These are phyloP conservation scores for Phytophthora vignae DNA, from an alignment of 352 stramenopile species.

Conservation along the genomic window DNA sequence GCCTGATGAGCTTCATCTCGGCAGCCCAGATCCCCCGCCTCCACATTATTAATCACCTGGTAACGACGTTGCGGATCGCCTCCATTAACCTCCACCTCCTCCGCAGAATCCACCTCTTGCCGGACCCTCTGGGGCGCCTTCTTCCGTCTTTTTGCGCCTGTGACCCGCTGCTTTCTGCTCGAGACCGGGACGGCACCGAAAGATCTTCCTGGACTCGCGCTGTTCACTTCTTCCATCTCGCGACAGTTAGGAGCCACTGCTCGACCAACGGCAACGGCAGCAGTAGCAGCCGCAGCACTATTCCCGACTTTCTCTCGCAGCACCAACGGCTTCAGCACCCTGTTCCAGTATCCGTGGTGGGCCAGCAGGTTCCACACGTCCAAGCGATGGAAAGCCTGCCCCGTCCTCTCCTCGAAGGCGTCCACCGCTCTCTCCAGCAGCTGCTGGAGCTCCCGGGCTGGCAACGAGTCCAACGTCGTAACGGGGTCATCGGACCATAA, in stretches of 20 bases:
- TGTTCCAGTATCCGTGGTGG: constrained; percentile 15
- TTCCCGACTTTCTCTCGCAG: neutral
- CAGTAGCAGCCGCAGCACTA: neutral
- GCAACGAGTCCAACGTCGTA: constrained; percentile 3
- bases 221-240: neutral
- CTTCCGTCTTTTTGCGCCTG: constrained; percentile 11
- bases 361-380: constrained; percentile 15
- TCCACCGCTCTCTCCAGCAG: constrained; percentile 8
- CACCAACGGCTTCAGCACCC: constrained; percentile 14
- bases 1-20: neutral
- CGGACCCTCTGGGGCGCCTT: neutral
- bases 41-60: neutral
- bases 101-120: neutral
- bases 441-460: neutral
- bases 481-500: constrained; percentile 9
- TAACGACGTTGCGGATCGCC: neutral
- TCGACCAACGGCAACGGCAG: no score
- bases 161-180: neutral
- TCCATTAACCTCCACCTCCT: constrained; percentile 1
- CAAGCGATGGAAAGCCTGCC: constrained; percentile 5
- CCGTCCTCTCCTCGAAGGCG: constrained; percentile 4
- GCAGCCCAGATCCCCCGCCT: neutral
- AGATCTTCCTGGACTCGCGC: neutral
- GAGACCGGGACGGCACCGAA: neutral
- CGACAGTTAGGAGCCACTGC: no score